Percentiles rank a stretch among this genome's conserved stretches.
Conservation (phyloP, 2,329 filamentous ascomycete genomes). For the Penicillium sumatraense region DNA sequence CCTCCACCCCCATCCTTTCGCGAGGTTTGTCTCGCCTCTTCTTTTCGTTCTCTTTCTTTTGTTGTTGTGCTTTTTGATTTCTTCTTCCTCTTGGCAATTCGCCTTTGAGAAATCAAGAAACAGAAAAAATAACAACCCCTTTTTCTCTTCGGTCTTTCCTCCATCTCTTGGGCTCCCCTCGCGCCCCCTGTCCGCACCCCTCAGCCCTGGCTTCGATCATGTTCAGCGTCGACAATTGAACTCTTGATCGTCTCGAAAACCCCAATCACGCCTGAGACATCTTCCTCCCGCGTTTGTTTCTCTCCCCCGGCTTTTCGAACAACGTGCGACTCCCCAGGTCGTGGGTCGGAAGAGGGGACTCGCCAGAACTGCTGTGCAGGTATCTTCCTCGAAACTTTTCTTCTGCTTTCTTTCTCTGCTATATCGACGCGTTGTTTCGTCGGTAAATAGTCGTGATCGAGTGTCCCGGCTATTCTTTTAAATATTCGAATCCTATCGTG, state of each 20-base stretch:
- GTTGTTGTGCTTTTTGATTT: too few species aligned
- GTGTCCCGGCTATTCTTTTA: conserved; percentile 23
- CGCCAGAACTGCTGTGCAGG: conserved; percentile 37
- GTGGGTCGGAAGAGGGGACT: conserved; percentile 29
- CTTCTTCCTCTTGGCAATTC: conserved; percentile 8
- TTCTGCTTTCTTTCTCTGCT: conserved; percentile 17
- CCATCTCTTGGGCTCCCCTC: conserved; percentile 25
- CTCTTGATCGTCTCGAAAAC: conserved; percentile 19
- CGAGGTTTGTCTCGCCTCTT: conserved; percentile 5
- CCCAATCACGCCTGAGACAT: conserved; percentile 30
- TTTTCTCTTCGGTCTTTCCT: conserved; percentile 21
- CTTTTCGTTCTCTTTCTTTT: conserved; percentile 23
- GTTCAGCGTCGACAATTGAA: conserved; percentile 27
- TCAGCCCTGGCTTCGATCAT: conserved; percentile 27
- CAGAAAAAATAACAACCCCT: too few species aligned
- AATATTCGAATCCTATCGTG: conserved; percentile 5
- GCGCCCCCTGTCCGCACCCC: conserved; percentile 34
- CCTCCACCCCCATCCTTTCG: conserved; percentile 13
- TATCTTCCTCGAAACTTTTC: conserved; percentile 24
- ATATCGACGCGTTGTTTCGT: conserved; percentile 21
- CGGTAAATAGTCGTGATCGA: conserved; percentile 20
- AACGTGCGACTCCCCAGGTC: conserved; percentile 28
- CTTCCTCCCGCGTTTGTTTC: conserved; percentile 28
- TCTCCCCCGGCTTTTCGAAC: conserved; percentile 23
- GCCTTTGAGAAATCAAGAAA: neutral